Percentiles rank a stretch among this genome's conserved stretches.
These are phyloP conservation scores for Pseudocercospora vitis DNA, from an alignment of 2,329 filamentous ascomycete genomes.

Conservation along the genomic window DNA sequence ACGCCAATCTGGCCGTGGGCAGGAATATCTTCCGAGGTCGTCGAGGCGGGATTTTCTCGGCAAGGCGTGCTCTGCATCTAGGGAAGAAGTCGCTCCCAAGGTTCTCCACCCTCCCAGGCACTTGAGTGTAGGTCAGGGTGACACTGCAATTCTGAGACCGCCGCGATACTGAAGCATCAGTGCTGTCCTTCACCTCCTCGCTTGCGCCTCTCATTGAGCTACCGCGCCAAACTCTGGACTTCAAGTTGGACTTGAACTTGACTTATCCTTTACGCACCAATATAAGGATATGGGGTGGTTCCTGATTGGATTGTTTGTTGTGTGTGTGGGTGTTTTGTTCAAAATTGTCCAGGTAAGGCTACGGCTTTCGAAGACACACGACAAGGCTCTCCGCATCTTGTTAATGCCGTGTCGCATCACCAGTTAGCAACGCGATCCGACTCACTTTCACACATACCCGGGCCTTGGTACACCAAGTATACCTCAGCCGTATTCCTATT, in stretches of 20 bases:
- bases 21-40: neutral
- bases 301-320: slow-evolving; percentile 9
- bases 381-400: no score
- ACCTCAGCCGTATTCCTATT: slow-evolving; percentile 18
- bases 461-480: slow-evolving; percentile 26
- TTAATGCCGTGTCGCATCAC: no score
- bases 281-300: slow-evolving; percentile 7
- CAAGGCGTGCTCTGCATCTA: neutral
- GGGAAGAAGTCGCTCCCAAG: neutral
- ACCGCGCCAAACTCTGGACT: no score
- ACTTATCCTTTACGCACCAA: no score
- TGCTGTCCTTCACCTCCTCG: no score
- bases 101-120: neutral
- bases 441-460: slow-evolving; percentile 20
- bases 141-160: no score
- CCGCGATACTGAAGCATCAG: no score
- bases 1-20: no score
- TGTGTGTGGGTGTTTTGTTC: slow-evolving; percentile 5
- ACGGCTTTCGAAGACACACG: neutral
- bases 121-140: no score
- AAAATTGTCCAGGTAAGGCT: slow-evolving; percentile 10
- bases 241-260: neutral
- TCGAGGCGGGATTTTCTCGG: neutral
- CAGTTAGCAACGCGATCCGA: no score
- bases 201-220: neutral